Base-by-base conservation (phyloP, 139 green algal genomes). In the Chlorella sp. region DNA sequence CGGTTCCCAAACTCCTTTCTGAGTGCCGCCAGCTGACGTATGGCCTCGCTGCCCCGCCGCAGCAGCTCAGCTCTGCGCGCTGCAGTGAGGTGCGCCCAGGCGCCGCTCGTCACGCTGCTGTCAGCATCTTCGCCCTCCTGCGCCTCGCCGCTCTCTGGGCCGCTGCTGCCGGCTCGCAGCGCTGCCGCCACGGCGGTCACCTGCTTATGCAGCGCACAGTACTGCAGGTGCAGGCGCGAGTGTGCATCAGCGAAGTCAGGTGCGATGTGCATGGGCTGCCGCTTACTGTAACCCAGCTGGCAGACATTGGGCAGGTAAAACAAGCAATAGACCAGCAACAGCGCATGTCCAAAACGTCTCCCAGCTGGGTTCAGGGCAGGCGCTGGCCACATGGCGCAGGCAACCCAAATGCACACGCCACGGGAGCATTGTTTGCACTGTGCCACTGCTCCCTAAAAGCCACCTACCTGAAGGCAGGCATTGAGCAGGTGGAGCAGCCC, bases 401-500 rank as follows among this genome's bases (percentile, higher is more conserved):
- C n/a, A n/a, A n/a, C n/a, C n/a, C n/a, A n/a, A n/a, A n/a, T n/a
- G n/a, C n/a, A n/a, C n/a, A n/a, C n/a, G n/a, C n/a, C n/a, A n/a
- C n/a, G n/a, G n/a, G n/a, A n/a, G n/a, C n/a, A n/a, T n/a, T n/a
- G n/a, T n/a, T n/a, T n/a, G n/a, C n/a, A n/a, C n/a, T n/a, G n/a
- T n/a, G n/a, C n/a, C n/a, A n/a, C n/a, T n/a, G n/a, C n/a, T n/a
- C n/a, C n/a, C n/a, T n/a, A n/a, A n/a, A n/a, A n/a, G n/a, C 51
- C 51, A 60, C 51, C 21, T 21, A 15, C 51, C 51, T 60, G 51
- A 2, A 60, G 80, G 67, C 63, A 74, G 67, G 39, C 44, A 23
- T 85, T 74, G 21, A 85, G 67, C 30, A 85, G 80, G 80, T 74
- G 80, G 17, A 85, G 69, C 69, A 85, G 55, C 13, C 38, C 81